Conservation (phyloP, 2,329 filamentous ascomycete genomes). For the Trichophyton verrucosum region DNA sequence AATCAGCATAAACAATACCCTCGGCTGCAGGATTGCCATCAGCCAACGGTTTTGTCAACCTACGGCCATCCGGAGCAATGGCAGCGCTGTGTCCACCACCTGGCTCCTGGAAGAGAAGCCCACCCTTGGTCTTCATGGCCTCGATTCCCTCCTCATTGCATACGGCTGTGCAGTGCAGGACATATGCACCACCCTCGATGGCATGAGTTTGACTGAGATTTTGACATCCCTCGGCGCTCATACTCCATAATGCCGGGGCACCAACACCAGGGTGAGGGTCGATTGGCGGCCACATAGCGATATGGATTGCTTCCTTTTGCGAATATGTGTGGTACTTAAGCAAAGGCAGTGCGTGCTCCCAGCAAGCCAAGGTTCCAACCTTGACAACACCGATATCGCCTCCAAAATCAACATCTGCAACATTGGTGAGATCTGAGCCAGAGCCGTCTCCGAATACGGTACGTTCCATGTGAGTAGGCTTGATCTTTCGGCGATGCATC, state of each 20-base stretch:
- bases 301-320: slow-evolving; percentile 37
- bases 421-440: slow-evolving; percentile 26
- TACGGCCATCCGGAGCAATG: slow-evolving; percentile 41
- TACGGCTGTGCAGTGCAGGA: slow-evolving; percentile 42
- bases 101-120: slow-evolving; percentile 29
- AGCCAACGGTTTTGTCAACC: slow-evolving; percentile 28
- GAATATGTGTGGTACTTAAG: slow-evolving; percentile 37
- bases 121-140: slow-evolving; percentile 31
- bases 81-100: slow-evolving; percentile 38
- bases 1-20: slow-evolving; percentile 38
- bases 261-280: slow-evolving; percentile 13
- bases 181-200: slow-evolving; percentile 44
- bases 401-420: slow-evolving; percentile 31
- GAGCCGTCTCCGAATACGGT: slow-evolving; percentile 39
- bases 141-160: slow-evolving; percentile 36
- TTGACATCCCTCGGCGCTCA: slow-evolving; percentile 24
- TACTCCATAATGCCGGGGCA: slow-evolving; percentile 20
- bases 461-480: slow-evolving; percentile 43
- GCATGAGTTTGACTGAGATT: slow-evolving; percentile 43
- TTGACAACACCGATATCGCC: slow-evolving; percentile 11
- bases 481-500: slow-evolving; percentile 38
- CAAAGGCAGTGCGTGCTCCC: slow-evolving; percentile 42
- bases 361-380: slow-evolving; percentile 38
- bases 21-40: slow-evolving; percentile 27
- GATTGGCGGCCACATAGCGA: slow-evolving; percentile 37